phyloP scores from a whole-genome alignment of 768 basidiomycete species.

The Auricularia heimuer region DNA sequence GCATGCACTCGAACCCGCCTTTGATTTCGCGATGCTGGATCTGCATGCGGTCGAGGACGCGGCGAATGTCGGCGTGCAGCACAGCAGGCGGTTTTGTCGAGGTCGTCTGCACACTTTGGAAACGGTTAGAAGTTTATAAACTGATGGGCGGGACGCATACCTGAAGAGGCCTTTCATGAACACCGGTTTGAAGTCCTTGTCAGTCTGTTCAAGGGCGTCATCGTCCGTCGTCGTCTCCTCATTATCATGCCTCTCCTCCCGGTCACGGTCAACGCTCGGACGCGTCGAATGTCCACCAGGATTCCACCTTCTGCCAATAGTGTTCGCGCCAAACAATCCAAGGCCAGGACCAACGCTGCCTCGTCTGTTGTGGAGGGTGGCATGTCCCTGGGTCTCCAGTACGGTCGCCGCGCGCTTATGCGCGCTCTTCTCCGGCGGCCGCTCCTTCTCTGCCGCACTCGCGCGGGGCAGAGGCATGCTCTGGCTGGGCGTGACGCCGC shows the following conservation, averaged over 20 bases:
- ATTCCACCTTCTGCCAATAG: not conserved
- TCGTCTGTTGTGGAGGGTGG: not conserved
- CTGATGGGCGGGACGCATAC: constrained; percentile 29
- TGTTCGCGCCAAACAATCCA: constrained; percentile 3
- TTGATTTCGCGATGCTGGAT: constrained; percentile 88
- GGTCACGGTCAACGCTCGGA: not conserved
- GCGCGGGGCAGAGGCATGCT: not conserved
- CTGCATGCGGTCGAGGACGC: constrained; percentile 88
- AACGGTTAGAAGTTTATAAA: constrained; percentile 4
- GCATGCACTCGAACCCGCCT: constrained; percentile 92
- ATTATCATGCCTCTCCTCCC: constrained; percentile 12
- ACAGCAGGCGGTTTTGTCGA: constrained; percentile 75
- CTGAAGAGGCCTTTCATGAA: constrained; percentile 95
- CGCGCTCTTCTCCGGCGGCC: constrained; percentile 21
- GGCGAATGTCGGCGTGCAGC: constrained; percentile 76
- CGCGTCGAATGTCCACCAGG: not conserved
- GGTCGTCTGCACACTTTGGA: constrained; percentile 79
- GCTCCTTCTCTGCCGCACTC: constrained; percentile 22
- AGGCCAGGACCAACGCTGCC: constrained; percentile 2
- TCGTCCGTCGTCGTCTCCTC: constrained; percentile 23
- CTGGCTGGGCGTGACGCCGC: not conserved
- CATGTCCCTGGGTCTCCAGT: not conserved
- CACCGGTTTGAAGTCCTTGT: constrained; percentile 83
- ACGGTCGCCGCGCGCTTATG: constrained; percentile 30
- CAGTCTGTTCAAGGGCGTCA: constrained; percentile 23